phyloP scores from a whole-genome alignment of 108 stramenopile species.

The Cyclotella distinguenda region DNA sequence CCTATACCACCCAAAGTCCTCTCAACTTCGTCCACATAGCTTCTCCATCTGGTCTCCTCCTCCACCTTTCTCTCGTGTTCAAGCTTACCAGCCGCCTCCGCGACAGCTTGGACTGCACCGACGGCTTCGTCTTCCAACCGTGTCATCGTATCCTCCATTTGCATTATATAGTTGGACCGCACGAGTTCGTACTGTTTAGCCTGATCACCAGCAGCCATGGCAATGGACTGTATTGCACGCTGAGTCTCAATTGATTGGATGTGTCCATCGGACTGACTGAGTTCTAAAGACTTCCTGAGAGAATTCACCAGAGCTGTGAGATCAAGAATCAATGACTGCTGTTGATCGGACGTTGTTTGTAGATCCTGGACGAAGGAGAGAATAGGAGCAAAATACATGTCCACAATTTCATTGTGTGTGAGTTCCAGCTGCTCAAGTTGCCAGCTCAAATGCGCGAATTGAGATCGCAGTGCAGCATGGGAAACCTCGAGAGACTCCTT shows the following conservation, averaged over 20 bases:
- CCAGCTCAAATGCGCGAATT: neutral
- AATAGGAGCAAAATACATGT: constrained; percentile 19
- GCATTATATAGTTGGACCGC: constrained; percentile 6
- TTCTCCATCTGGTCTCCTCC: constrained; percentile 34
- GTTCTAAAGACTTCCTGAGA: constrained; percentile 20
- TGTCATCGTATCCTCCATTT: constrained; percentile 21
- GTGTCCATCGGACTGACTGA: constrained; percentile 2
- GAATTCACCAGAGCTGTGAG: constrained; percentile 29
- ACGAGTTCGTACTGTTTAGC: constrained; percentile 13
- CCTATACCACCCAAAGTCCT: constrained; percentile 15
- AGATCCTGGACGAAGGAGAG: constrained; percentile 8
- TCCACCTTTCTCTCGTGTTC: constrained; percentile 40
- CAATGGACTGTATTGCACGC: constrained; percentile 23
- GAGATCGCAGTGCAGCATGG: neutral
- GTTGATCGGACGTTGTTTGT: constrained; percentile 24
- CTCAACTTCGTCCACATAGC: constrained; percentile 26
- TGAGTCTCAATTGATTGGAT: constrained; percentile 1
- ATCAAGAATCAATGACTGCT: constrained; percentile 29
- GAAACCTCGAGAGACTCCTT: neutral
- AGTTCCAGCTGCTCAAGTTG: constrained; percentile 13
- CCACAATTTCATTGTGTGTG: constrained; percentile 8
- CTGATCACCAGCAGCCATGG: constrained; percentile 11
- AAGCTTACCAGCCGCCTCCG: constrained; percentile 33
- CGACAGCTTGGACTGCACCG: constrained; percentile 34
- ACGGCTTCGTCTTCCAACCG: constrained; percentile 34